Conservation (phyloP, 768 basidiomycete genomes). For the Tubosaeta brunneosetosa region DNA sequence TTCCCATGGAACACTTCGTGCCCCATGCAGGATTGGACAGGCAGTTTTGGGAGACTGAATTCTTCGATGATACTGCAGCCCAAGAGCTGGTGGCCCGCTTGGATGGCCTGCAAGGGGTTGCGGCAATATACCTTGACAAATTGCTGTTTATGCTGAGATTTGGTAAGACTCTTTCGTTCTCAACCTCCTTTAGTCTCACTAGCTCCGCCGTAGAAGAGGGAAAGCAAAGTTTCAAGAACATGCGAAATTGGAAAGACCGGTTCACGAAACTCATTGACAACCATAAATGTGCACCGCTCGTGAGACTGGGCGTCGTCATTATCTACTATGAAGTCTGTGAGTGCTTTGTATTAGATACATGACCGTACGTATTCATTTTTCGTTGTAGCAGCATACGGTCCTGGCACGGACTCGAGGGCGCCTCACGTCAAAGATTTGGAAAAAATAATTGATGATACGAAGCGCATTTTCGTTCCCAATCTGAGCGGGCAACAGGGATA, state of each 20-base stretch:
- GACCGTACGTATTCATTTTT: not conserved
- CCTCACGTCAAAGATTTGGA: not conserved
- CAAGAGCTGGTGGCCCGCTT: conserved; percentile 8
- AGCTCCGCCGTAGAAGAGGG: conserved; percentile 5
- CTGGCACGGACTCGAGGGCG: too few relatives aligned
- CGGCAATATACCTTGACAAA: not conserved
- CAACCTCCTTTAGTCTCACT: not conserved
- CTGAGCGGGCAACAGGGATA: too few relatives aligned
- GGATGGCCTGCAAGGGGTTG: conserved; percentile 4
- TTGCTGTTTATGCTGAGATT: conserved; percentile 15
- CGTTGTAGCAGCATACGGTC: conserved; percentile 10
- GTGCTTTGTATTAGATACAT: not conserved
- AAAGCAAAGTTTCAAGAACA: conserved; percentile 13
- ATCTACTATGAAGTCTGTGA: conserved; percentile 21
- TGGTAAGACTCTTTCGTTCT: not conserved
- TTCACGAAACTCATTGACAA: conserved; percentile 11
- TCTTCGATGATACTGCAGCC: conserved; percentile 19
- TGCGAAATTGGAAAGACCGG: conserved; percentile 9
- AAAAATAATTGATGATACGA: conserved; percentile 11
- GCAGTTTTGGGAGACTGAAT: conserved; percentile 14
- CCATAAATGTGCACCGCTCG: conserved; percentile 10
- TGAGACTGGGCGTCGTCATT: conserved; percentile 19
- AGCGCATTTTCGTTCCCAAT: too few relatives aligned
- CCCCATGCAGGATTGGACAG: conserved; percentile 2
- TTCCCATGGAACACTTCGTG: conserved; percentile 6